Conservation (phyloP, 352 stramenopile species). For the Phytophthora constricta region DNA sequence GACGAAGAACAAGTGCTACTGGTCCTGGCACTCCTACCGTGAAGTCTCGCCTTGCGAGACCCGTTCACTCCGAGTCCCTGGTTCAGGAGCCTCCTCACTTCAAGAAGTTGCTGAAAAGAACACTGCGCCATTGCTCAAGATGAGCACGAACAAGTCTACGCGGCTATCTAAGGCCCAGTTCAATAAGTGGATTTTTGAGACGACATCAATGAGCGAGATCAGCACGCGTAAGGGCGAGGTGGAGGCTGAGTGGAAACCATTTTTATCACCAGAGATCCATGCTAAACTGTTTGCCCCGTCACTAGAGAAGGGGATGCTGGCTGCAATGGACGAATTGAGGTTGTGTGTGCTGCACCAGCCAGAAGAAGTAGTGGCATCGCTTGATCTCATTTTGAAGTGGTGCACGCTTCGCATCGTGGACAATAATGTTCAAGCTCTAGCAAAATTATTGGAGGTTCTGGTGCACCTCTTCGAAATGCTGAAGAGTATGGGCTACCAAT, state of each 20-base stretch:
- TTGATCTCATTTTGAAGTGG: slow-evolving; percentile 90
- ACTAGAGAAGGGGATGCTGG: slow-evolving; percentile 86
- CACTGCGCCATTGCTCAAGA: slow-evolving; percentile 55
- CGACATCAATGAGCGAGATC: slow-evolving; percentile 73
- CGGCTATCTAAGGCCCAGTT: slow-evolving; percentile 69
- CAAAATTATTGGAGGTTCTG: slow-evolving; percentile 82
- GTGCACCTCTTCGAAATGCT: slow-evolving; percentile 86
- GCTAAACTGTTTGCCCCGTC: slow-evolving; percentile 81
- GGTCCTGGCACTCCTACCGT: slow-evolving; percentile 25
- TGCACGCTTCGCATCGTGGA: slow-evolving; percentile 85
- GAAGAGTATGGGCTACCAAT: slow-evolving; percentile 62
- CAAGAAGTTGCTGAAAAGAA: slow-evolving; percentile 58
- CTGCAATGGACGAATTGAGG: slow-evolving; percentile 78
- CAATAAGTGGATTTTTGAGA: slow-evolving; percentile 89
- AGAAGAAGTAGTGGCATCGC: slow-evolving; percentile 65
- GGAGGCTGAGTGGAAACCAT: slow-evolving; percentile 80
- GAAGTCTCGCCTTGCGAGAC: slow-evolving; percentile 44
- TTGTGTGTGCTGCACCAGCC: slow-evolving; percentile 66
- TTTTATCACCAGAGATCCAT: slow-evolving; percentile 69
- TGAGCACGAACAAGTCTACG: slow-evolving; percentile 66
- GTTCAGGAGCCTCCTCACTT: slow-evolving; percentile 30
- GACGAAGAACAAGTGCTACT: slow-evolving; percentile 33
- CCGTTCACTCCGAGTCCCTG: slow-evolving; percentile 37
- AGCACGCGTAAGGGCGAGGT: slow-evolving; percentile 73
- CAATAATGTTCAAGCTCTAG: slow-evolving; percentile 88